Evolutionary conservation across 148 eudicot species (phyloP).

Genomic region (Diospyros lotus): DNA sequence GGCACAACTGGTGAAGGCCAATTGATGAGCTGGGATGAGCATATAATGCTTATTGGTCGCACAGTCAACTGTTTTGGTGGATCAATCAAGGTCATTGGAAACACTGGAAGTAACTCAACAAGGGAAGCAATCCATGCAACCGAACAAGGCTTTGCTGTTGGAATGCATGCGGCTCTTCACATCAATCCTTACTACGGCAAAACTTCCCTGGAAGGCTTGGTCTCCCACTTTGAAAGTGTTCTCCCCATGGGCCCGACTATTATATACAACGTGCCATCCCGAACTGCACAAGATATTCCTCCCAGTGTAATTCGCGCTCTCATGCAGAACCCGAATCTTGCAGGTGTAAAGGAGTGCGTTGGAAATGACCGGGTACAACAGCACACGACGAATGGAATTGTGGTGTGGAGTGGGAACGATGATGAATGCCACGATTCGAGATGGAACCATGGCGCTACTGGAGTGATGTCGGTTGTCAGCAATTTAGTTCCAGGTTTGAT

Average conservation of each 20-base stretch:
- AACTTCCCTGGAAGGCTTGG: conserved; percentile 71
- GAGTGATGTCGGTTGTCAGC: conserved; percentile 74
- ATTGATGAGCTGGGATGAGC: conserved; percentile 94
- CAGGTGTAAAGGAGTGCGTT: conserved; percentile 79
- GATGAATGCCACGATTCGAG: conserved; percentile 80
- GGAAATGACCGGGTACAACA: conserved; percentile 64
- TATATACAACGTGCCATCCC: conserved; percentile 76
- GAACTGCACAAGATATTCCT: conserved; percentile 83
- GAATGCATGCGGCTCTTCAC: conserved; percentile 97
- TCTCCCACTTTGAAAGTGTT: conserved; percentile 67
- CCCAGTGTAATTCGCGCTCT: conserved; percentile 46
- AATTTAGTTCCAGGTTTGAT: conserved; percentile 74
- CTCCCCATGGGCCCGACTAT: conserved; percentile 85
- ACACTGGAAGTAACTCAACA: conserved; percentile 92
- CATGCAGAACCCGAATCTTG: conserved; percentile 50
- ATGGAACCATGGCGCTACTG: conserved; percentile 74
- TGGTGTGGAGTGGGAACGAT: conserved; percentile 88
- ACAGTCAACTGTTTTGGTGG: conserved; percentile 85
- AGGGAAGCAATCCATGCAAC: conserved; percentile 89
- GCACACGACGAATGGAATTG: conserved; percentile 50
- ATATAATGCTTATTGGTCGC: conserved; percentile 90
- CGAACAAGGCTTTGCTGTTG: conserved; percentile 89
- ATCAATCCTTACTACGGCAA: conserved; percentile 91
- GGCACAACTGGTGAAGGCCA: conserved; percentile 96
- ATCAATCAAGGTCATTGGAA: conserved; percentile 74